Evolutionary conservation across 352 stramenopile genomes (phyloP).

Genomic region (Globisporangium nagaii): DNA sequence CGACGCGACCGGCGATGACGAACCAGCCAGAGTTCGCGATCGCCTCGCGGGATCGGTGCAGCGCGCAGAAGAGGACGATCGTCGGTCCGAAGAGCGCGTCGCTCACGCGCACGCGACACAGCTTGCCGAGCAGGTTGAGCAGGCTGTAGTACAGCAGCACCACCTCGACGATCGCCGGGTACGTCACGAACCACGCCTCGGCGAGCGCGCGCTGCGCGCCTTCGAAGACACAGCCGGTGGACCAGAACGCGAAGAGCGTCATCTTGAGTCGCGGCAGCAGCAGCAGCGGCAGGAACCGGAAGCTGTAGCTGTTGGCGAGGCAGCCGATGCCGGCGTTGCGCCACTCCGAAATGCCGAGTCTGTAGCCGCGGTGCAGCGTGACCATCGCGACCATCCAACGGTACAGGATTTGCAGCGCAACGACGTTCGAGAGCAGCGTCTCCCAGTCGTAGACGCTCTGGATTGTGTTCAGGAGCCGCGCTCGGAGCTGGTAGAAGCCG

Average conservation of each 20-base stretch:
- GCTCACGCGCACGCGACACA: constrained; percentile 12
- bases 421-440: constrained; percentile 8
- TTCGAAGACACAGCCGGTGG: constrained; percentile 17
- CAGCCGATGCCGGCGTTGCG: constrained; percentile 1
- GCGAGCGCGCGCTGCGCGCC: constrained; percentile 12
- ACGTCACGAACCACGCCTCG: constrained; percentile 28
- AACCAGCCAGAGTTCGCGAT: background rate
- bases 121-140: constrained; percentile 13
- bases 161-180: constrained; percentile 22
- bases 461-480: background rate
- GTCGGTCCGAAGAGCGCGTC: constrained; percentile 24
- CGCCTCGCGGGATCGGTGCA: constrained; percentile 10
- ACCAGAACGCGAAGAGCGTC: constrained; percentile 22
- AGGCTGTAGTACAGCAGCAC: constrained; percentile 22
- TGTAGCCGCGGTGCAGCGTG: background rate
- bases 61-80: constrained; percentile 10
- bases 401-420: background rate
- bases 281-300: constrained; percentile 11
- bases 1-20: background rate
- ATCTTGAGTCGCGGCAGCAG: constrained; percentile 17
- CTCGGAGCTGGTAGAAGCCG: constrained; percentile 4
- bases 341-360: background rate
- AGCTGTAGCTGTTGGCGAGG: constrained; percentile 7
- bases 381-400: constrained; percentile 9
- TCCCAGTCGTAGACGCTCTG: constrained; percentile 5